Percentiles rank a stretch among this genome's conserved stretches.
These are phyloP conservation scores for Ascochyta fabae DNA, from an alignment of 2,329 filamentous ascomycete species.

Conservation along the genomic window DNA sequence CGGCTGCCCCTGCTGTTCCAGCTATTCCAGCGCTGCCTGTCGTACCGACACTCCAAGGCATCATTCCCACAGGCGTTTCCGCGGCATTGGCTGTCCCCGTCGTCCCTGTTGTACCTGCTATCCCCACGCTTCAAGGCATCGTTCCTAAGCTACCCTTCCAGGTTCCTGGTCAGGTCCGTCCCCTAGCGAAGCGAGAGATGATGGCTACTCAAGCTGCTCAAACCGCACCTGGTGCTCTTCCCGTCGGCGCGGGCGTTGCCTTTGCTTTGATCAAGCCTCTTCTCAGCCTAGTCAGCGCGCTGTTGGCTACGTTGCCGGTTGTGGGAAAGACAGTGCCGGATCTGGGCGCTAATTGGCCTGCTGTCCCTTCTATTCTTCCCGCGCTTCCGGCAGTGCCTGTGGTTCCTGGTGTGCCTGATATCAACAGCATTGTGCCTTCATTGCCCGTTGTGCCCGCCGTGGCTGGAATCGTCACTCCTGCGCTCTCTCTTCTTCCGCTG, in stretches of 20 bases:
- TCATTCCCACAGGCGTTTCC: background rate
- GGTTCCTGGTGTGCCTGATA: background rate
- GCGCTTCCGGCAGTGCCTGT: background rate
- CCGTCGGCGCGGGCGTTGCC: background rate
- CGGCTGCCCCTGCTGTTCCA: no score
- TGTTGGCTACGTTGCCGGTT: background rate
- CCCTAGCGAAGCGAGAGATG: constrained; percentile 2
- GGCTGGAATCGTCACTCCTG: background rate
- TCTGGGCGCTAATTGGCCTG: background rate
- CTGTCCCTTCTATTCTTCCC: background rate
- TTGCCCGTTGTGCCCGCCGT: background rate
- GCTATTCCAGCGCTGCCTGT: no score
- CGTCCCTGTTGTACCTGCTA: background rate
- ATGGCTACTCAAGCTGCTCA: background rate
- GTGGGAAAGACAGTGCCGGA: background rate
- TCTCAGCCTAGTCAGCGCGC: background rate
- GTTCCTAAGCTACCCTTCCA: constrained; percentile 5
- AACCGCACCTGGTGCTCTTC: background rate
- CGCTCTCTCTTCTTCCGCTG: no score
- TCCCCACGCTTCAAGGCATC: background rate
- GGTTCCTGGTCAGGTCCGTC: background rate
- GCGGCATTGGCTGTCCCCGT: background rate
- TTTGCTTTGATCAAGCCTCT: background rate
- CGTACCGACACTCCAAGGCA: no score
- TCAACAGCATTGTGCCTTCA: background rate